Percentiles rank a stretch among this genome's conserved stretches.
These are phyloP conservation scores for Lentinula novae-zelandiae DNA, from an alignment of 1,284 basidiomycete species.

Conservation along the genomic window DNA sequence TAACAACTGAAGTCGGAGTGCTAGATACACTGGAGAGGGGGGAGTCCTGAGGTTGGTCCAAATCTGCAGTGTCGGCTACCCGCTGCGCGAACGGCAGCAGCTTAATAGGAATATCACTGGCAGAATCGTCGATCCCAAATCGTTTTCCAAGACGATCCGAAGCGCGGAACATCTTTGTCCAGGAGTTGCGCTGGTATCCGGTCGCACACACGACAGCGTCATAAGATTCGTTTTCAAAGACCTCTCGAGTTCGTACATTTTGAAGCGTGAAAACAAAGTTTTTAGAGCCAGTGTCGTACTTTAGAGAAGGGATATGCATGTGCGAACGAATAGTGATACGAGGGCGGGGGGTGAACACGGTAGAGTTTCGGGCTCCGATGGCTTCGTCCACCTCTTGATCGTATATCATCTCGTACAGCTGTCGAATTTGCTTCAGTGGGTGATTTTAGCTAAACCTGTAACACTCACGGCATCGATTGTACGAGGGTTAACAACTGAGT, in stretches of 20 bases:
- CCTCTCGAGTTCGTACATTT: slow-evolving; percentile 30
- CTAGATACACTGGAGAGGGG: slow-evolving; percentile 12
- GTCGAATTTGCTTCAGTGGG: not conserved
- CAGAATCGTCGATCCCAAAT: slow-evolving; percentile 32
- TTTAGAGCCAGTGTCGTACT: slow-evolving; percentile 19
- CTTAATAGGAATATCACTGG: not conserved
- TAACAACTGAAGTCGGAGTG: not conserved
- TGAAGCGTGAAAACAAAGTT: slow-evolving; percentile 34
- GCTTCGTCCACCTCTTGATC: slow-evolving; percentile 47
- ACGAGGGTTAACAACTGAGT: slow-evolving; percentile 51
- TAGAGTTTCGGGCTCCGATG: slow-evolving; percentile 30
- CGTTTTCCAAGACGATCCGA: slow-evolving; percentile 38
- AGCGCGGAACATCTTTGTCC: slow-evolving; percentile 41
- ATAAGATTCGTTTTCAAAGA: slow-evolving; percentile 33
- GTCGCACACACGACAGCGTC: slow-evolving; percentile 55
- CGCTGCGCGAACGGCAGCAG: slow-evolving; percentile 5
- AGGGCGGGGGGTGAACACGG: slow-evolving; percentile 18
- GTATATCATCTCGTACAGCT: slow-evolving; percentile 55
- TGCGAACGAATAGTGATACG: slow-evolving; percentile 37
- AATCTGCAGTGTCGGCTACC: slow-evolving; percentile 18
- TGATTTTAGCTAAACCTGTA: too few species aligned
- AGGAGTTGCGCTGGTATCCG: slow-evolving; percentile 51
- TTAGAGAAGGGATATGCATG: slow-evolving; percentile 35
- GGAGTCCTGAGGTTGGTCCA: slow-evolving; percentile 6
- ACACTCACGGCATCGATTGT: slow-evolving; percentile 39